A percentile compares a stretch with the other conserved stretches of the same genome.
These are phyloP conservation scores for Calonectria fujianensis DNA, from an alignment of 2,329 filamentous ascomycete genomes.

Conservation along the genomic window DNA sequence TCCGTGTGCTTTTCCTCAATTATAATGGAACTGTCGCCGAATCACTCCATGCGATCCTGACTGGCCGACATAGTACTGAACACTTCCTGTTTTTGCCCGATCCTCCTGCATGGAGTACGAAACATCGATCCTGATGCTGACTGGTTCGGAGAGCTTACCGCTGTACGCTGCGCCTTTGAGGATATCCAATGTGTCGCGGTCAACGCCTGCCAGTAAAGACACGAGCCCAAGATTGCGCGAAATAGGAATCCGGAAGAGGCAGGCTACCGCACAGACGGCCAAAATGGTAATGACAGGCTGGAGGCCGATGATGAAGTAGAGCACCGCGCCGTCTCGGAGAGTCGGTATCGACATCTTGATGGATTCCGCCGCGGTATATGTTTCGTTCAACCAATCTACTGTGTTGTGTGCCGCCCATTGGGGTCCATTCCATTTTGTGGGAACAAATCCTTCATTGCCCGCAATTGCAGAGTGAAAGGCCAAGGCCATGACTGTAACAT, in stretches of 20 bases:
- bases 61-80: not conserved
- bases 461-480: conserved; percentile 3
- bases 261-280: not conserved
- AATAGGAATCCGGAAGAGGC: not conserved
- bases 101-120: not conserved
- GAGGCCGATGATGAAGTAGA: not conserved
- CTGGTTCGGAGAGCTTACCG: not conserved
- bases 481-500: not conserved
- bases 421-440: not conserved
- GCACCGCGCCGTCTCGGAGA: not conserved
- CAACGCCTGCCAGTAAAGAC: not conserved
- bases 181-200: not conserved
- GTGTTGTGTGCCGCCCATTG: not conserved
- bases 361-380: not conserved
- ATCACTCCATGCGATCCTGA: not conserved
- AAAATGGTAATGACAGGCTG: not conserved
- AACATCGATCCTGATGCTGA: not conserved
- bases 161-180: conserved; percentile 1
- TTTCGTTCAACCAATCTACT: not conserved
- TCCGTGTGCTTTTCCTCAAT: no score
- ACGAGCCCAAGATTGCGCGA: not conserved
- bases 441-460: not conserved
- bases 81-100: not conserved
- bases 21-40: no score
- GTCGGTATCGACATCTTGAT: not conserved